Evolutionary conservation across 306 rosid species (phyloP).

Genomic region (Corylus avellana): DNA sequence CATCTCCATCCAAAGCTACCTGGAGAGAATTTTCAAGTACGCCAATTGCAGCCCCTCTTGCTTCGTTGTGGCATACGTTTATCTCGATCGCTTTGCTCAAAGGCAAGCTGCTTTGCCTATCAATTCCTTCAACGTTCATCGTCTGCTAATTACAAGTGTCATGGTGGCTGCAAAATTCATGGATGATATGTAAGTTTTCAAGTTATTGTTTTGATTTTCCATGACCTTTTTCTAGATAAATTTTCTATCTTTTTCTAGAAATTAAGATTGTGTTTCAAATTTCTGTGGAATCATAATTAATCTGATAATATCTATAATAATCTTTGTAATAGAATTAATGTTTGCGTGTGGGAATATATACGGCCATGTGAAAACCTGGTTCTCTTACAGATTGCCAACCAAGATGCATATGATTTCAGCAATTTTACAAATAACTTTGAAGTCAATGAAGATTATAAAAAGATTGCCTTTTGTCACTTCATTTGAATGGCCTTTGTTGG

Average conservation of each 20-base stretch:
- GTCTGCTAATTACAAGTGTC: slow-evolving; percentile 87
- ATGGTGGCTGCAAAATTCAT: slow-evolving; percentile 95
- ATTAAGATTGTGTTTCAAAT: background rate
- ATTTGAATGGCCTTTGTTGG: background rate
- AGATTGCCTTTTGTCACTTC: background rate
- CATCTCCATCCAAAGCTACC: slow-evolving; percentile 73
- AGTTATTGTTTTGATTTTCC: background rate
- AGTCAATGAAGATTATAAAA: background rate
- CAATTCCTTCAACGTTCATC: slow-evolving; percentile 84
- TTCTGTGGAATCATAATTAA: background rate
- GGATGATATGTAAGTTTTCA: slow-evolving; percentile 82
- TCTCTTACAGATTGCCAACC: slow-evolving; percentile 32
- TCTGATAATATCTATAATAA: background rate
- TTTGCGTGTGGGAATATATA: slow-evolving; percentile 29
- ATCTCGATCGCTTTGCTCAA: slow-evolving; percentile 88
- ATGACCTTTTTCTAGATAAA: background rate
- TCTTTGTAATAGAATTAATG: slow-evolving; percentile 21
- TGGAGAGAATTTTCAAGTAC: slow-evolving; percentile 89
- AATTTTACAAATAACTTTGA: slow-evolving; percentile 2
- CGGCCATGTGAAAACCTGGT: slow-evolving; percentile 42
- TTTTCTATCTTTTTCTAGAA: background rate
- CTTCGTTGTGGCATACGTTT: slow-evolving; percentile 83
- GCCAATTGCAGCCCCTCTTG: slow-evolving; percentile 93
- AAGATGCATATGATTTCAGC: slow-evolving; percentile 23
- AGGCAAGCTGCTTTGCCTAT: slow-evolving; percentile 73